Conservation (phyloP, 352 stramenopile genomes). For the Pythium rishiriense region DNA sequence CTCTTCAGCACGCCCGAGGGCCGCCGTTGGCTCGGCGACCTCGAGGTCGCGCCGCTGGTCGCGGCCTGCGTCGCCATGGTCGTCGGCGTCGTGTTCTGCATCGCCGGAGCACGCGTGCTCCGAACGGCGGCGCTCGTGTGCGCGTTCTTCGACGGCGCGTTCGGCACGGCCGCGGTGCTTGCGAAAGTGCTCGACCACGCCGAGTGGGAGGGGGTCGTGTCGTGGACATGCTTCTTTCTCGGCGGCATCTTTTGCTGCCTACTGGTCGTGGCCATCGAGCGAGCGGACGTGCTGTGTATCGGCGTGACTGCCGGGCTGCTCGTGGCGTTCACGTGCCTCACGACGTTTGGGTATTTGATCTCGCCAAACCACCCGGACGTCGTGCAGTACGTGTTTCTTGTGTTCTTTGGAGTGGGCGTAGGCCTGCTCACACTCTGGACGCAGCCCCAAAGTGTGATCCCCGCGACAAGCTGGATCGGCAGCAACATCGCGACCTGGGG, state of each 20-base stretch:
- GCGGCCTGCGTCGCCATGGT: conserved; percentile 51
- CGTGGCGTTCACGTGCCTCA: conserved; percentile 34
- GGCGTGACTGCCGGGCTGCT: conserved; percentile 37
- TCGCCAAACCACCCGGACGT: conserved; percentile 21
- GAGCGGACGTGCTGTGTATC: conserved; percentile 29
- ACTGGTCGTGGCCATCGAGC: conserved; percentile 27
- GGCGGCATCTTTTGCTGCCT: conserved; percentile 32
- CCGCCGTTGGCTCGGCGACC: conserved; percentile 32
- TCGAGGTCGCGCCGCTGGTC: conserved; percentile 49
- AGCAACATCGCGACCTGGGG: conserved; percentile 53
- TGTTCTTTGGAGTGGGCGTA: conserved; percentile 39
- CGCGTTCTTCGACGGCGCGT: conserved; percentile 68
- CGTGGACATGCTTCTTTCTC: conserved; percentile 46
- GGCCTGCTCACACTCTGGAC: conserved; percentile 55
- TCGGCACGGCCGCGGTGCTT: conserved; percentile 58
- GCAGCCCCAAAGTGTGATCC: conserved; percentile 55
- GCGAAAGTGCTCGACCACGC: conserved; percentile 38
- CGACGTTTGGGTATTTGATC: conserved; percentile 34
- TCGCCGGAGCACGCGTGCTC: conserved; percentile 59
- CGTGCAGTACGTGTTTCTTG: conserved; percentile 34
- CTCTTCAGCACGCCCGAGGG: conserved; percentile 29
- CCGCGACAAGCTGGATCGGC: conserved; percentile 60
- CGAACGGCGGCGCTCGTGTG: conserved; percentile 63
- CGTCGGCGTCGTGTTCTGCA: conserved; percentile 44
- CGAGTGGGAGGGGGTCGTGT: conserved; percentile 31